Base-by-base conservation (phyloP, 345 rosid species). In the Clausena lansium region DNA sequence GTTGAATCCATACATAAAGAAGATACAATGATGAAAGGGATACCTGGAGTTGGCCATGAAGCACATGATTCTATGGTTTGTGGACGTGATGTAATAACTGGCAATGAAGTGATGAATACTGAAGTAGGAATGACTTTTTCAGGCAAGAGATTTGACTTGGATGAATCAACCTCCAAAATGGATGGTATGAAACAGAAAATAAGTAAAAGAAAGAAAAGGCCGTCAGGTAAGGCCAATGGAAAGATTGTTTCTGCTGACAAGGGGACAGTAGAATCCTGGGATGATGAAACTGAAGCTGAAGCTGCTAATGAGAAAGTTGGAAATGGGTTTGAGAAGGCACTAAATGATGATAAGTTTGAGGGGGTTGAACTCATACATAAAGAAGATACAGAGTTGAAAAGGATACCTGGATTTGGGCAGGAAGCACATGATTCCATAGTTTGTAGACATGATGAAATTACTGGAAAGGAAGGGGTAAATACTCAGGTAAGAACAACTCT, bases 281-380 rank as follows among this genome's bases (percentile, higher is more conserved):
- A 85, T 73, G 88, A 84, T 67, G 91, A 88, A 75, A 87, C 92
- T 35, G 81, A 87, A 80, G 77, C n/a, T n/a, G n/a, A n/a, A n/a
- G n/a, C 86, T 77, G 87, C 92, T 52, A 85, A 85, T 65, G 95
- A 89, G 68, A 81, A 82, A 66, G 82, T 73, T 75, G 79, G 80
- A 61, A 27, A 7, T 77, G 88, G 27, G 63, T 39, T 74, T 59
- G 83, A 69, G 68, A 66, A 77, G 62, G 55, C 73, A 7, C 38
- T 19, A 20, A 72, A 78, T 67, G 73, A 76, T 78, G 85, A 84
- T 57, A 83, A 77, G 47, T 27, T 74, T 62, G 80, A 71, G 71
- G 71, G 47, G 57, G 75, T 62, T 77, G 76, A 75, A 60, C 65
- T 60, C 57, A 19, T 71, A 25, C 55, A 35, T 14, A 73, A 76